Evolutionary conservation across 305 asterid genomes (phyloP).

Genomic region (Fraxinus greggii): DNA sequence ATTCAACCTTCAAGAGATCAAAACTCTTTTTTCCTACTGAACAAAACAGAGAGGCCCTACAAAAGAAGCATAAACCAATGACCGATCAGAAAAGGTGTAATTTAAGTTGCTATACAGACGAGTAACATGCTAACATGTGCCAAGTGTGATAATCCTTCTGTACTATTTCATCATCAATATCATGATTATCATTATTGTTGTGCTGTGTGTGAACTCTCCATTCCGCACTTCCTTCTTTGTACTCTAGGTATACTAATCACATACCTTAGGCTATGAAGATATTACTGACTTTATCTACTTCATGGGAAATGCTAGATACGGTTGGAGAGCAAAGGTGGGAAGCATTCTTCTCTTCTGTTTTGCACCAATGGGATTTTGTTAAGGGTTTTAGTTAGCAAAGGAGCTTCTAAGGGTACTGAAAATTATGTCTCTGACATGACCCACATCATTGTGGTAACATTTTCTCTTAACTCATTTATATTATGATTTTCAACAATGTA

Average conservation of each 20-base stretch:
- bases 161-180: not conserved
- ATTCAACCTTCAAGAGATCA: not conserved
- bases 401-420: constrained; percentile 32
- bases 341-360: constrained; percentile 77
- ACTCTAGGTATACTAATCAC: constrained; percentile 10
- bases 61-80: not conserved
- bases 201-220: not conserved
- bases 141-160: not conserved
- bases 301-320: constrained; percentile 63
- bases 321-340: constrained; percentile 89
- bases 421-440: constrained; percentile 59
- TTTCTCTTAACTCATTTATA: constrained; percentile 19
- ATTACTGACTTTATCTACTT: constrained; percentile 16
- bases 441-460: constrained; percentile 87
- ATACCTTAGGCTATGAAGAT: constrained; percentile 3
- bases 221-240: constrained; percentile 11
- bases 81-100: not conserved
- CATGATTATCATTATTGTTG: not conserved
- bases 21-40: not conserved
- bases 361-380: constrained; percentile 90
- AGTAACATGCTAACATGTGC: not conserved
- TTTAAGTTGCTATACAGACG: not conserved
- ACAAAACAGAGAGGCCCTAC: not conserved
- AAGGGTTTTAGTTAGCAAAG: constrained; percentile 63
- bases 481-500: constrained; percentile 7